Evolutionary conservation across 768 basidiomycete genomes (phyloP), one percentile per base, ranked within the genome.

Genomic region (Termitomyces sp.): DNA sequence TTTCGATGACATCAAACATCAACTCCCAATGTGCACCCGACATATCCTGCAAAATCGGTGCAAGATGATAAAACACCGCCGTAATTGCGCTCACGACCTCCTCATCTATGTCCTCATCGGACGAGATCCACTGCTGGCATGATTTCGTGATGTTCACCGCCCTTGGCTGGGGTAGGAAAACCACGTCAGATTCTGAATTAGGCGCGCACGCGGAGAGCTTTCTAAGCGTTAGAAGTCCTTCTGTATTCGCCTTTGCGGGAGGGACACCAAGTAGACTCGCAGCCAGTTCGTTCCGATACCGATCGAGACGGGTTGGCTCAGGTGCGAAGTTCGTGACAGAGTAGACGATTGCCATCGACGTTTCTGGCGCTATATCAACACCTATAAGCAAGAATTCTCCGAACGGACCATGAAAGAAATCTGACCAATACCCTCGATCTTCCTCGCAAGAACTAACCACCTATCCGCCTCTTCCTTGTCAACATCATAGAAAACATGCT

Each of bases 11-110:
- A 67, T 98, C 94, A 68, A 92, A 95, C 5, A 94, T 84, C 35
- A 94, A 81, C 50, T 92, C 90, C 97, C 97, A 99, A 70, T 98
- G 97, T 0, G 80, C 75, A 0, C 96, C 97, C 14, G 84, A 76
- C 2, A 96, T 78, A 66, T 85, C 90, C 71, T 98, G 94, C 58
- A 98, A 72, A 54, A 98, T 88, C 2, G 95, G 94, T 1, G 86
- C 91, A 2, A 98, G 76, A 56, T 88, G 78, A 45, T 79, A 72
- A 67, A 92, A 91, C 3, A 97, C 68, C 59, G 85, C 69, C 7
- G 89, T 85, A 76, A 96, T 85, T 54, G 79, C 82, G 58, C 83
- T 85, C 68, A 97, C 90, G 3, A 94, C 79, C 48, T 88, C 86
- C 62, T 93, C 91, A 28, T 84, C 80, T 2, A 92, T 71, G 26